A percentile compares a stretch with the other conserved stretches of the same genome.
Evolutionary conservation across 2,329 filamentous ascomycete genomes (phyloP).

Genomic region (Teratosphaeria gauchensis): DNA sequence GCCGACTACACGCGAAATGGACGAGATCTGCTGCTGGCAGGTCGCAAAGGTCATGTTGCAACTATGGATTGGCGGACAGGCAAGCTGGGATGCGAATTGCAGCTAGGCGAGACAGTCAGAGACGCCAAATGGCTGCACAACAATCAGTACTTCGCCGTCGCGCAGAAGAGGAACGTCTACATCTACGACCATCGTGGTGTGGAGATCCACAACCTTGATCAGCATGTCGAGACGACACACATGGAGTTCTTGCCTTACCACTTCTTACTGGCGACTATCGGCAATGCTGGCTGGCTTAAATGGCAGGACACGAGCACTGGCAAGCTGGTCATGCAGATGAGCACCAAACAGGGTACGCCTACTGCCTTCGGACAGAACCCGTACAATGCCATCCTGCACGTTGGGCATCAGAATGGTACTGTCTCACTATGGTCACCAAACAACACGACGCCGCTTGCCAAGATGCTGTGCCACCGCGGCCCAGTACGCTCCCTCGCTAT

Average conservation of each 20-base stretch:
- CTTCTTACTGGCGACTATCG: conserved; percentile 80
- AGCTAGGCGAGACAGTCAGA: conserved; percentile 80
- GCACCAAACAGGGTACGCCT: conserved; percentile 75
- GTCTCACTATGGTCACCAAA: conserved; percentile 97
- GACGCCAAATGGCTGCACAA: conserved; percentile 92
- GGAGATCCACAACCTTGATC: conserved; percentile 82
- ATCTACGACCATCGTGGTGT: conserved; percentile 90
- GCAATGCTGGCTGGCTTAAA: conserved; percentile 73
- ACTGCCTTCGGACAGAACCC: conserved; percentile 81
- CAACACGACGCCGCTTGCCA: conserved; percentile 74
- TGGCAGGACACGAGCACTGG: conserved; percentile 95
- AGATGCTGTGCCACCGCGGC: conserved; percentile 79
- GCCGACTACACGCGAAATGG: conserved; percentile 88
- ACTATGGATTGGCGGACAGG: conserved; percentile 94
- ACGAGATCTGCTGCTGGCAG: conserved; percentile 71
- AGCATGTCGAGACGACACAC: conserved; percentile 82
- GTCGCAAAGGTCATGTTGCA: conserved; percentile 87
- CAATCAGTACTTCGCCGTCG: conserved; percentile 87
- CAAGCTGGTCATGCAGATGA: conserved; percentile 73
- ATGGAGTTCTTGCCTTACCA: conserved; percentile 97
- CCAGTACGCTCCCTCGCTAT: conserved; percentile 78
- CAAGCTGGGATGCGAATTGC: conserved; percentile 81
- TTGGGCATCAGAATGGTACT: conserved; percentile 89
- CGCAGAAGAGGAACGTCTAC: conserved; percentile 93
- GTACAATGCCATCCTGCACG: conserved; percentile 82